Conservation (phyloP, 2,329 filamentous ascomycete species). For the Fusarium mexicanum region DNA sequence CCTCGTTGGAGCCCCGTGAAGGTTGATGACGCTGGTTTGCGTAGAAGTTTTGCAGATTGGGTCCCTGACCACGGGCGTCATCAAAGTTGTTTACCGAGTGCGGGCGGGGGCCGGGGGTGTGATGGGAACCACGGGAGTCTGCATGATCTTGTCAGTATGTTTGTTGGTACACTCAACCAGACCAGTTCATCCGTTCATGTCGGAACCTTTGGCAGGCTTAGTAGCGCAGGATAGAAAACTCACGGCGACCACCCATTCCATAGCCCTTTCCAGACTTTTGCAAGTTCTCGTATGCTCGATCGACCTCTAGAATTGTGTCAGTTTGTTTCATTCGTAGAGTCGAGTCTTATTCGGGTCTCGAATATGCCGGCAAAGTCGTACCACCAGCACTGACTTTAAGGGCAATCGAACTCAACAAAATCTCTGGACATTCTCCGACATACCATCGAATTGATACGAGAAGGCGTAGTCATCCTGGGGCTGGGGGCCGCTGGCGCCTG, state of each 20-base stretch:
- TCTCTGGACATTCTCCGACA: slow-evolving; percentile 48
- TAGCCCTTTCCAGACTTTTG: slow-evolving; percentile 97
- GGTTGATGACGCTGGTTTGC: slow-evolving; percentile 91
- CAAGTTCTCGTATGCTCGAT: slow-evolving; percentile 93
- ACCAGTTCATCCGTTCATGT: slow-evolving; percentile 21
- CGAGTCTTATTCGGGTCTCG: neutral
- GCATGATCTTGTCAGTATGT: slow-evolving; percentile 40
- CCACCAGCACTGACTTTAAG: neutral
- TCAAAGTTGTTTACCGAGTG: slow-evolving; percentile 87
- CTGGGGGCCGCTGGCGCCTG: slow-evolving; percentile 79
- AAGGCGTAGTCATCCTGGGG: slow-evolving; percentile 84
- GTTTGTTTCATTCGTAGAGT: slow-evolving; percentile 1
- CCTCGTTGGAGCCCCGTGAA: slow-evolving; percentile 84
- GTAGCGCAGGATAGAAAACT: slow-evolving; percentile 64
- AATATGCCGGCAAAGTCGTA: neutral
- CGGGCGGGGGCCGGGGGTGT: slow-evolving; percentile 73
- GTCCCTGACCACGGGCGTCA: slow-evolving; percentile 75
- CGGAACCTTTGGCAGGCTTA: slow-evolving; percentile 19
- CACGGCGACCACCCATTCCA: slow-evolving; percentile 77
- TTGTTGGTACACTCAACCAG: slow-evolving; percentile 26
- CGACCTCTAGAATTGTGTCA: slow-evolving; percentile 75
- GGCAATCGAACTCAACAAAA: neutral
- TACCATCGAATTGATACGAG: slow-evolving; percentile 89
- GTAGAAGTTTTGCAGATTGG: slow-evolving; percentile 91
- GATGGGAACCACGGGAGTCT: slow-evolving; percentile 78